These are phyloP conservation scores for Oenanthe sinensis DNA, from an alignment of 129 eudicot genomes.

Conservation along the genomic window DNA sequence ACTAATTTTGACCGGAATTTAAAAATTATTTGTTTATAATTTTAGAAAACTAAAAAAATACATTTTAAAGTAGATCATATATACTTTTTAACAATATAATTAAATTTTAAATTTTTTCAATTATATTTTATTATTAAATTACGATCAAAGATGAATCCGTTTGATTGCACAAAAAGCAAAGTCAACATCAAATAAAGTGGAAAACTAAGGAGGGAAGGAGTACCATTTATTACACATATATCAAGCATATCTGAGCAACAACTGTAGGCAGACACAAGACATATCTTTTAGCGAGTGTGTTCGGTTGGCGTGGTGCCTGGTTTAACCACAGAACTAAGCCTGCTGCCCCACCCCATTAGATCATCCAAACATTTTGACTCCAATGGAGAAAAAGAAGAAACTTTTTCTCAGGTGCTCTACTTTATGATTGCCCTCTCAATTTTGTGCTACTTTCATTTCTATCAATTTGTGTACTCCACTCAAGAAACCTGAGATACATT, in stretches of 20 bases:
- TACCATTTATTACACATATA: too few species aligned
- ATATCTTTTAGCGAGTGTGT: neutral
- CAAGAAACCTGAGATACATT: conserved; percentile 21
- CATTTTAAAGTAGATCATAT: too few species aligned
- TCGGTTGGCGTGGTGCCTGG: conserved; percentile 12
- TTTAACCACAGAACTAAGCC: conserved; percentile 5
- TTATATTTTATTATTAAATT: too few species aligned
- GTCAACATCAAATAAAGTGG: too few species aligned
- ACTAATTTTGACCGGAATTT: too few species aligned
- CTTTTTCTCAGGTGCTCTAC: conserved; percentile 18
- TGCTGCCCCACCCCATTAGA: conserved; percentile 13
- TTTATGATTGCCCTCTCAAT: conserved; percentile 23
- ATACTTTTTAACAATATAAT: too few species aligned
- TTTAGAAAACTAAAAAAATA: too few species aligned
- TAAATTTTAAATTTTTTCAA: too few species aligned
- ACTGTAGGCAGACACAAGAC: neutral
- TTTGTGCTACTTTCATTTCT: conserved; percentile 33
- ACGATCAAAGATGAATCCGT: too few species aligned
- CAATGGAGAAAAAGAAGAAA: neutral
- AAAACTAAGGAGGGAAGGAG: too few species aligned
- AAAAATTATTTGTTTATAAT: too few species aligned
- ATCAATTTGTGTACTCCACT: conserved; percentile 49
- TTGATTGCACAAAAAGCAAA: too few species aligned
- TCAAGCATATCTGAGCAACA: neutral
- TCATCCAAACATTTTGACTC: conserved; percentile 16